These are phyloP conservation scores for Arctostaphylos glauca DNA, from an alignment of 148 eudicot species.

Conservation along the genomic window DNA sequence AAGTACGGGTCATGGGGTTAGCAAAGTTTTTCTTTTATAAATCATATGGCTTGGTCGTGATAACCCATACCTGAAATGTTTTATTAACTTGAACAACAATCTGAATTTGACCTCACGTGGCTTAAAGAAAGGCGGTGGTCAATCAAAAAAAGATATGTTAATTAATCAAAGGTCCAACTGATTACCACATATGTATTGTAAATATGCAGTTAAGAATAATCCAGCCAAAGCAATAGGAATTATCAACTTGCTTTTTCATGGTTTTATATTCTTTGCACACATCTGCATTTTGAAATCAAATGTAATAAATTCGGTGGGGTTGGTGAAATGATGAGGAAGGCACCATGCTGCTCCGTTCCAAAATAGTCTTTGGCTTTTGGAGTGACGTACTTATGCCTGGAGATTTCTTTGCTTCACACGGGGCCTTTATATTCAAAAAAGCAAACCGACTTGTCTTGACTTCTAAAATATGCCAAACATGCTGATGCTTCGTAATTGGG, in stretches of 20 bases:
- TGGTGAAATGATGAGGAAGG: background rate
- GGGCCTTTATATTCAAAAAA: background rate
- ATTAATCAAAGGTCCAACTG: no score
- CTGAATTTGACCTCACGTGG: no score
- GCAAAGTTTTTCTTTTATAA: no score
- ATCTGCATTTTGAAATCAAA: background rate
- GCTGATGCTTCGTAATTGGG: background rate
- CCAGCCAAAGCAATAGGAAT: no score
- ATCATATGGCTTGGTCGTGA: no score
- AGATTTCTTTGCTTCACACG: background rate
- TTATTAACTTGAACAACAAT: no score
- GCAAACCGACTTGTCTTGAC: background rate
- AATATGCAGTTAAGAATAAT: no score
- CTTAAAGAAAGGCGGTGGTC: no score
- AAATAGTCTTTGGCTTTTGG: background rate
- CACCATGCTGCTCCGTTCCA: background rate
- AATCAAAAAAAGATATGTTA: no score
- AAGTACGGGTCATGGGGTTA: no score
- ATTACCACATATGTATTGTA: no score
- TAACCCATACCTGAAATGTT: no score
- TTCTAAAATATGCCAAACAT: slow-evolving; percentile 10
- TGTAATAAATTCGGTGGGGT: background rate
- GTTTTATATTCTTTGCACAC: background rate
- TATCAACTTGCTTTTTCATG: background rate
- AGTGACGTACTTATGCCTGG: background rate